Evolutionary conservation across 2,329 filamentous ascomycete species (phyloP).

Genomic region (Microcyclospora tardicrescens): DNA sequence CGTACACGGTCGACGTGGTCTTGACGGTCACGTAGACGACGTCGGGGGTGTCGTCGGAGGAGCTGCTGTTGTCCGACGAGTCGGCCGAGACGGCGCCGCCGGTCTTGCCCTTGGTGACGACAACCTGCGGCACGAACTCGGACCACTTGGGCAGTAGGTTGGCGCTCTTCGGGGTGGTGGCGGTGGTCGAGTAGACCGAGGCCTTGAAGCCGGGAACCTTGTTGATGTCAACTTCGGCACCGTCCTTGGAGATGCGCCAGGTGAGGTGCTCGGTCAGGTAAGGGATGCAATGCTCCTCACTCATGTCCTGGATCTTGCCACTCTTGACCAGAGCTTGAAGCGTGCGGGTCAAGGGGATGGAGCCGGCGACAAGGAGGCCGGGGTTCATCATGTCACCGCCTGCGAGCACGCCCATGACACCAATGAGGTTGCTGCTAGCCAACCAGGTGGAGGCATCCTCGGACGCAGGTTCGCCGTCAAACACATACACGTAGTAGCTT

Average conservation of each 20-base stretch:
- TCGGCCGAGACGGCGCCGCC: constrained; percentile 9
- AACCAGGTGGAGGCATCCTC: constrained; percentile 38
- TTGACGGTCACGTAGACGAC: no score
- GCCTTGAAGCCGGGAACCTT: constrained; percentile 27
- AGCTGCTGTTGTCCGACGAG: no score
- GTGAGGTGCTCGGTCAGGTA: constrained; percentile 22
- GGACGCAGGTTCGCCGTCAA: constrained; percentile 42
- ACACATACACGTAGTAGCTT: constrained; percentile 55
- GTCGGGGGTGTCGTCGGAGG: no score
- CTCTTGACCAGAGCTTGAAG: constrained; percentile 23
- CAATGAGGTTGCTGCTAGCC: constrained; percentile 42
- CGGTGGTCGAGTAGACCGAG: constrained; percentile 26
- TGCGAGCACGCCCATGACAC: constrained; percentile 38
- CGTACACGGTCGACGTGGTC: no score
- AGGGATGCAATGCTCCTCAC: constrained; percentile 14
- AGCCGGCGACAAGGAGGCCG: constrained; percentile 13
- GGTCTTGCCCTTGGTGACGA: constrained; percentile 15
- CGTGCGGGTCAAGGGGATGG: constrained; percentile 33
- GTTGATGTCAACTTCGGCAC: constrained; percentile 19
- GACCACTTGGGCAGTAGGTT: constrained; percentile 13
- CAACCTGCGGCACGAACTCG: constrained; percentile 11
- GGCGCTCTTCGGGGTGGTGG: constrained; percentile 8
- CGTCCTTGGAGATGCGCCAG: constrained; percentile 22
- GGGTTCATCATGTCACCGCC: constrained; percentile 7
- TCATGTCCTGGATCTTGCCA: constrained; percentile 20